These are phyloP conservation scores for Thymus mandschuricus DNA, from an alignment of 257 asterid species.

Conservation along the genomic window DNA sequence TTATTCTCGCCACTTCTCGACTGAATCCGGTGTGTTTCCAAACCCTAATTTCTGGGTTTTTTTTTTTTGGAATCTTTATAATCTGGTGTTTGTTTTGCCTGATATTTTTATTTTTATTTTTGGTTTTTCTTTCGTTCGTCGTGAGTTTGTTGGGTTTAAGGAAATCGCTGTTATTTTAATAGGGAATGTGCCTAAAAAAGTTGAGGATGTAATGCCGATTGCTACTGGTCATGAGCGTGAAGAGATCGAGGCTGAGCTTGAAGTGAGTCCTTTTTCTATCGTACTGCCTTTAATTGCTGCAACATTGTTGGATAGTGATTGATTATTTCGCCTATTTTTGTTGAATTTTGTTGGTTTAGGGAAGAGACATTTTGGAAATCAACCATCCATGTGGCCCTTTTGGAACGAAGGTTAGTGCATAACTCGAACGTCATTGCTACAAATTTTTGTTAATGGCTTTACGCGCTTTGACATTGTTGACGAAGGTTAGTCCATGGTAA, in stretches of 20 bases:
- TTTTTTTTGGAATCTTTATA: not conserved
- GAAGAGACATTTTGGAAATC: constrained; percentile 59
- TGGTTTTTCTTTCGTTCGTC: not conserved
- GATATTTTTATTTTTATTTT: constrained; percentile 5
- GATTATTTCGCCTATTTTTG: not conserved
- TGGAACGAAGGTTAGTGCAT: constrained; percentile 58
- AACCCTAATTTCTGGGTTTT: constrained; percentile 33
- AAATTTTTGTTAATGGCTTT: not conserved
- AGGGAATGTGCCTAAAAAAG: constrained; percentile 62
- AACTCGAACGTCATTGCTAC: not conserved
- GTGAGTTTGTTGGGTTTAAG: not conserved
- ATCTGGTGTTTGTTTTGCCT: constrained; percentile 6
- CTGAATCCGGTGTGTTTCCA: constrained; percentile 62
- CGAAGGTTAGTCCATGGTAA: not conserved
- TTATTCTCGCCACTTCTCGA: constrained; percentile 48
- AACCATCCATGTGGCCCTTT: constrained; percentile 56
- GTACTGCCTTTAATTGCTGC: not conserved
- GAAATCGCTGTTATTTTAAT: constrained; percentile 11
- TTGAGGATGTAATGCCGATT: constrained; percentile 92
- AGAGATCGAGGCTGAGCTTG: constrained; percentile 86
- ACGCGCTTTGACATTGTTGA: not conserved
- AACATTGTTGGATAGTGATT: constrained; percentile 13
- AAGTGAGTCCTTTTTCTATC: constrained; percentile 48
- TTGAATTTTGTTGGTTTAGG: constrained; percentile 38
- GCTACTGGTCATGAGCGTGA: constrained; percentile 98